Percentiles rank a stretch among this genome's conserved stretches.
Evolutionary conservation across 768 basidiomycete species (phyloP).

Genomic region (Candolleomyces aberdarensis): DNA sequence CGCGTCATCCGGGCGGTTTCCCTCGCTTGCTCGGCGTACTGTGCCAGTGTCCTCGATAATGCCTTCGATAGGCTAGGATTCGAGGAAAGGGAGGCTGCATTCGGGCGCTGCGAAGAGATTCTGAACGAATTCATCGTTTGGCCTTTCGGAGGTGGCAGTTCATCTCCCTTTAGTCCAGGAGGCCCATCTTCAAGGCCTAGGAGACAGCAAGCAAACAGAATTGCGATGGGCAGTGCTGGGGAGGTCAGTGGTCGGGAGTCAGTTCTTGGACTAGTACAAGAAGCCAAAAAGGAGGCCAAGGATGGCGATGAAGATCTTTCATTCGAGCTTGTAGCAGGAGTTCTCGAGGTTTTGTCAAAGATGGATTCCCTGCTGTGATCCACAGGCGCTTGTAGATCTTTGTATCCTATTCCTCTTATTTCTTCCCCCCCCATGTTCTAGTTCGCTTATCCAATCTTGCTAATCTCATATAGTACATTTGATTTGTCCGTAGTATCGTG

Average conservation of each 20-base stretch:
- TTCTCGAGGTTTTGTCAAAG: conserved; percentile 89
- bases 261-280: conserved; percentile 69
- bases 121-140: conserved; percentile 87
- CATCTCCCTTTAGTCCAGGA: not conserved
- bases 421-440: not conserved
- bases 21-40: conserved; percentile 88
- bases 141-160: conserved; percentile 63
- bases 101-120: conserved; percentile 91
- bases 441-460: not conserved
- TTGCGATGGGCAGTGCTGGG: conserved; percentile 47
- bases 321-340: conserved; percentile 90
- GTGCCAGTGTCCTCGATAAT: conserved; percentile 94
- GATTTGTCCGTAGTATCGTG: not conserved
- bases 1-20: conserved; percentile 78
- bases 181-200: not conserved
- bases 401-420: not conserved
- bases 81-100: conserved; percentile 91
- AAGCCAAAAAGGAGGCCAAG: conserved; percentile 68
- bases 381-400: not conserved
- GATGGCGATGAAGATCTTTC: conserved; percentile 74
- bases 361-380: conserved; percentile 77
- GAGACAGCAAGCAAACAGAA: conserved; percentile 39
- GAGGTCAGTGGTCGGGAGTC: conserved; percentile 50
- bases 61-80: conserved; percentile 86
- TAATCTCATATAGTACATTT: not conserved